phyloP scores from a whole-genome alignment of 495 filamentous ascomycete species.

The Podospora conica region DNA sequence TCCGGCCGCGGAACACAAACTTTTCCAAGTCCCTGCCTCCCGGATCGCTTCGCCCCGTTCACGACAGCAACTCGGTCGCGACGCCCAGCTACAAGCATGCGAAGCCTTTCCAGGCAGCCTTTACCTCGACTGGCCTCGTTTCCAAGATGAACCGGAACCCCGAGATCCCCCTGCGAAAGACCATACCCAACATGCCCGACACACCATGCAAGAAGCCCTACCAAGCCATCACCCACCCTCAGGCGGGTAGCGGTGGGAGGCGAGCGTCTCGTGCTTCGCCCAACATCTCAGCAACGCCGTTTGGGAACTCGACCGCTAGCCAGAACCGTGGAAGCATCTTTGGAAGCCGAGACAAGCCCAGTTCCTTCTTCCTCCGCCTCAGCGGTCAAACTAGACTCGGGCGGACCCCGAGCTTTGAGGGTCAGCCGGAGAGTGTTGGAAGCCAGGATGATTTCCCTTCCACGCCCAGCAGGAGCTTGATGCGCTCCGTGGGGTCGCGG shows the following conservation, averaged over 20 bases:
- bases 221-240: slow-evolving; percentile 57
- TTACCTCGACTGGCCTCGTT: slow-evolving; percentile 89
- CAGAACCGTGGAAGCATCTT: slow-evolving; percentile 46
- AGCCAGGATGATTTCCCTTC: slow-evolving; percentile 72
- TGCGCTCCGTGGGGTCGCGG: slow-evolving; percentile 23
- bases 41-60: slow-evolving; percentile 44
- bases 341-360: slow-evolving; percentile 53
- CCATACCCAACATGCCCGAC: slow-evolving; percentile 60
- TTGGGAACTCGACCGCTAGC: slow-evolving; percentile 48
- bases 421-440: slow-evolving; percentile 44
- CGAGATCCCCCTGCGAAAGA: slow-evolving; percentile 51
- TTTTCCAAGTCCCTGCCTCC: slow-evolving; percentile 79
- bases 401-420: slow-evolving; percentile 73
- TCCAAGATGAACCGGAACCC: slow-evolving; percentile 68
- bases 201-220: slow-evolving; percentile 89
- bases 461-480: slow-evolving; percentile 79
- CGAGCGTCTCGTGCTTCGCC: slow-evolving; percentile 29
- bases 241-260: slow-evolving; percentile 50
- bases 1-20: slow-evolving; percentile 37
- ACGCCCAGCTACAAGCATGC: slow-evolving; percentile 82
- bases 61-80: slow-evolving; percentile 52
- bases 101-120: slow-evolving; percentile 78
- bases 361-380: slow-evolving; percentile 34
- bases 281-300: slow-evolving; percentile 53
- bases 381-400: slow-evolving; percentile 51